phyloP scores from a whole-genome alignment of 73 alveolate species.

The Urostyla sp. region DNA sequence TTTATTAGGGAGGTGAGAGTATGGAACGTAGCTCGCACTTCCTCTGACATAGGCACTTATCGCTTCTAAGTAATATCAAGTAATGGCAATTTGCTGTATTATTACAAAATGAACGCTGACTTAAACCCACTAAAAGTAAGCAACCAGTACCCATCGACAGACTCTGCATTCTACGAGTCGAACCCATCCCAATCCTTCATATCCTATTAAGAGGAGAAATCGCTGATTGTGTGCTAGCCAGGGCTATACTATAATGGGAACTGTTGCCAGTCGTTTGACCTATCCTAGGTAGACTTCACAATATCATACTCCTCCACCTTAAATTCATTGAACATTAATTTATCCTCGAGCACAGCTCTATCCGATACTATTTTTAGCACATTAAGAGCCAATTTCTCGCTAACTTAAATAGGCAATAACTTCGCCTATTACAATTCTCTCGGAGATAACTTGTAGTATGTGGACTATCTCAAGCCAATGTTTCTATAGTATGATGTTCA shows the following conservation, averaged over 20 bases:
- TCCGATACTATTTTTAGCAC: not conserved
- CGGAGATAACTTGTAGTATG: no score
- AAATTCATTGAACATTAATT: not conserved
- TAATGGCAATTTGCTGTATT: not conserved
- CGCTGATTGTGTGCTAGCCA: slow-evolving; percentile 4
- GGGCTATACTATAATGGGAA: slow-evolving; percentile 14
- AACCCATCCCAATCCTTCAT: no score
- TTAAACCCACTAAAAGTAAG: no score
- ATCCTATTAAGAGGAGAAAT: not conserved
- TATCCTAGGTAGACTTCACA: slow-evolving; percentile 13
- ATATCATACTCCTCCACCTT: not conserved
- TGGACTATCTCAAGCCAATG: no score
- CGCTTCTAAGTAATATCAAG: no score
- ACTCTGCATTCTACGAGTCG: no score
- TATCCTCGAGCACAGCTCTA: not conserved
- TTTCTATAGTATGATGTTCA: no score
- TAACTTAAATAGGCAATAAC: not conserved
- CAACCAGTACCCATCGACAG: no score
- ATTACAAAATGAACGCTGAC: slow-evolving; percentile 19
- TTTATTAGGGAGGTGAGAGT: slow-evolving; percentile 33
- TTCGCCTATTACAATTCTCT: not conserved
- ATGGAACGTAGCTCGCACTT: not conserved
- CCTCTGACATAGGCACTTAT: not conserved
- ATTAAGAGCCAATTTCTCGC: slow-evolving; percentile 12
- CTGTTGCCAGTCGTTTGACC: slow-evolving; percentile 3